Evolutionary conservation across 352 stramenopile genomes (phyloP).

Genomic region (Peronospora destructor): DNA sequence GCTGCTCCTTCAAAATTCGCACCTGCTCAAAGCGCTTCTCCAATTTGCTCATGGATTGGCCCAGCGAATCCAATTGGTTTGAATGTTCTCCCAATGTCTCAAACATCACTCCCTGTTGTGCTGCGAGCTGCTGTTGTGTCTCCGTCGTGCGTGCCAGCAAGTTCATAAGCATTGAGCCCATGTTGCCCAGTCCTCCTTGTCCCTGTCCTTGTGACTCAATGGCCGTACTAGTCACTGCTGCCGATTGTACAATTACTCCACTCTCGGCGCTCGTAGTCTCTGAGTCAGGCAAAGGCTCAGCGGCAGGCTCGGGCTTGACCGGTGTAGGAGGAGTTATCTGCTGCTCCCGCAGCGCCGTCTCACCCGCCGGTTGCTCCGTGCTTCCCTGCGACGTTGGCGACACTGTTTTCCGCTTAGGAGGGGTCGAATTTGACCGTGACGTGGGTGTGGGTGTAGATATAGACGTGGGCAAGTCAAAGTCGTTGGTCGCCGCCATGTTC

Average conservation of each 20-base stretch:
- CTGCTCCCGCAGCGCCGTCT: conserved; percentile 51
- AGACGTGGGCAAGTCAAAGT: conserved; percentile 10
- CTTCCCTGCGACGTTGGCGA: conserved; percentile 22
- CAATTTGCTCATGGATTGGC: conserved; percentile 64
- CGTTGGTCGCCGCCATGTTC: conserved; percentile 27
- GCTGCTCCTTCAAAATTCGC: conserved; percentile 55
- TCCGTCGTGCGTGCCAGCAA: conserved; percentile 73
- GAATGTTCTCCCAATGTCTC: conserved; percentile 81
- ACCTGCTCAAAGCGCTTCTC: conserved; percentile 77
- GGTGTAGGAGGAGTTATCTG: conserved; percentile 21
- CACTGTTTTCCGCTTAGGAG: conserved; percentile 19
- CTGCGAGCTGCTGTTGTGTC: conserved; percentile 80
- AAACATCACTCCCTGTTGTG: conserved; percentile 83
- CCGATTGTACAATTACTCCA: conserved; percentile 39
- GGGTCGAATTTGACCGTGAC: conserved; percentile 16
- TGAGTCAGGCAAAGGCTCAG: conserved; percentile 6
- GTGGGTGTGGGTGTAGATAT: conserved; percentile 20
- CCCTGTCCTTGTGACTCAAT: conserved; percentile 59
- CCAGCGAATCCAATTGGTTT: conserved; percentile 67
- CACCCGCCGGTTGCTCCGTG: conserved; percentile 44
- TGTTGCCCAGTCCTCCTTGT: conserved; percentile 66
- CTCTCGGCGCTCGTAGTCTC: conserved; percentile 24
- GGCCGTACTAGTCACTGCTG: conserved; percentile 41
- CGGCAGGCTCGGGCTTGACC: conserved; percentile 30
- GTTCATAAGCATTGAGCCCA: conserved; percentile 87